These are phyloP conservation scores for Trametes coccinea DNA, from an alignment of 768 basidiomycete genomes.

Conservation along the genomic window DNA sequence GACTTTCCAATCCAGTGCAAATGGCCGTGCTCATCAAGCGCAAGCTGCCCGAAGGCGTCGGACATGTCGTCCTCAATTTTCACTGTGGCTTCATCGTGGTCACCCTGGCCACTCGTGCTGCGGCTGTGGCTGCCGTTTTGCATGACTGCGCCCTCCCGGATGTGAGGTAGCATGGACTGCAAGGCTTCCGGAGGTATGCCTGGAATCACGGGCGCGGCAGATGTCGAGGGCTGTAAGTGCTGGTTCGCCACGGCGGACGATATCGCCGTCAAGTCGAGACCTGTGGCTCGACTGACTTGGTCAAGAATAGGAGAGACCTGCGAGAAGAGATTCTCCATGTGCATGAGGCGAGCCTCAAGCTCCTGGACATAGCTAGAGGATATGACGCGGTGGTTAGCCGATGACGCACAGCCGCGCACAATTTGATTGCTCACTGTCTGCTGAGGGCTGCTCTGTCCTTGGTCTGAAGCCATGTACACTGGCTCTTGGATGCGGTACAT, in stretches of 20 bases:
- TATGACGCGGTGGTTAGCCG: not conserved
- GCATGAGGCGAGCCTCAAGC: conserved; percentile 81
- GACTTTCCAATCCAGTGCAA: conserved; percentile 92
- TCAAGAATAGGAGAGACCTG: conserved; percentile 81
- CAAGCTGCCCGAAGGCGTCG: conserved; percentile 85
- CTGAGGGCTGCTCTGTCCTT: conserved; percentile 89
- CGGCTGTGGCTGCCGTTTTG: conserved; percentile 20
- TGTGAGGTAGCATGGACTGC: conserved; percentile 28
- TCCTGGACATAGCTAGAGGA: conserved; percentile 80
- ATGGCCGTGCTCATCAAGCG: conserved; percentile 86
- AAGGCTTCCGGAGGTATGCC: conserved; percentile 21
- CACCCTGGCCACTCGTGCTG: conserved; percentile 27
- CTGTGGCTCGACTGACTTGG: conserved; percentile 61
- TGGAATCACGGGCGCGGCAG: conserved; percentile 10
- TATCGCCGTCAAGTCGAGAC: conserved; percentile 31
- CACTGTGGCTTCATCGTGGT: conserved; percentile 42
- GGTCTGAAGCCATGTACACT: conserved; percentile 89
- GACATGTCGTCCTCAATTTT: conserved; percentile 75
- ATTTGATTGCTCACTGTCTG: conserved; percentile 65
- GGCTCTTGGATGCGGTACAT: conserved; percentile 69
- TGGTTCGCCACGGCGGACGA: conserved; percentile 16
- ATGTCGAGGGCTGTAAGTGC: conserved; percentile 4
- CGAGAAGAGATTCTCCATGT: conserved; percentile 85
- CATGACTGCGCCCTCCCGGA: conserved; percentile 18
- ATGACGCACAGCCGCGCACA: conserved; percentile 6